Percentiles rank a stretch among this genome's conserved stretches.
Evolutionary conservation across 1,284 basidiomycete genomes (phyloP).

Genomic region (Austroboletus sp.): DNA sequence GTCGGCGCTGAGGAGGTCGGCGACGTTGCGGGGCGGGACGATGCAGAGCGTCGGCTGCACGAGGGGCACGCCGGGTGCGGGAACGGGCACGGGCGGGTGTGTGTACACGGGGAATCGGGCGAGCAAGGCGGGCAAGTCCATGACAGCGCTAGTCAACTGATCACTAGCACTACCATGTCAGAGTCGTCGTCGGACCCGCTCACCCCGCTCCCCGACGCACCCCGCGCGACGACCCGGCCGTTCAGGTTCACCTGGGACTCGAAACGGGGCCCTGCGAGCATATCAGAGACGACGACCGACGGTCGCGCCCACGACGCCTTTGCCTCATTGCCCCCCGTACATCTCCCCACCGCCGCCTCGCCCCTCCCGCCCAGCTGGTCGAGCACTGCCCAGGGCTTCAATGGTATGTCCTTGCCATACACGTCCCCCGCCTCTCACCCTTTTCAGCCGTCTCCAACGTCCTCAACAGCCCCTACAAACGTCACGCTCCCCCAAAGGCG

Average conservation of each 20-base stretch:
- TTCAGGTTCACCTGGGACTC: constrained; percentile 67
- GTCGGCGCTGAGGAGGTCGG: constrained; percentile 55
- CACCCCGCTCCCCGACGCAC: constrained; percentile 43
- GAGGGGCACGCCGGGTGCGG: constrained; percentile 20
- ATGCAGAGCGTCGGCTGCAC: constrained; percentile 59
- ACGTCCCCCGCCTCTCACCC: constrained; percentile 3
- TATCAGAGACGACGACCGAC: constrained; percentile 57
- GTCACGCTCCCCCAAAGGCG: constrained; percentile 76
- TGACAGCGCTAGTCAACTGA: not conserved
- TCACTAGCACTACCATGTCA: constrained; percentile 34
- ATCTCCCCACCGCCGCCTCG: constrained; percentile 39
- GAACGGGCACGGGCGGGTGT: constrained; percentile 37
- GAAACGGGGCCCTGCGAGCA: constrained; percentile 55
- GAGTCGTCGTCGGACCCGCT: constrained; percentile 37
- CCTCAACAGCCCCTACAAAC: constrained; percentile 80
- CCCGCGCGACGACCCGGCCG: constrained; percentile 38
- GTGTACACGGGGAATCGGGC: constrained; percentile 44
- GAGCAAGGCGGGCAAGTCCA: constrained; percentile 11
- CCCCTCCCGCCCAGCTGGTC: constrained; percentile 61
- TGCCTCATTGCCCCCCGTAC: constrained; percentile 37
- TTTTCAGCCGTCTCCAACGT: constrained; percentile 62
- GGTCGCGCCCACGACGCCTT: constrained; percentile 50
- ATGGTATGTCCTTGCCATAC: constrained; percentile 44
- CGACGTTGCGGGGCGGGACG: constrained; percentile 38
- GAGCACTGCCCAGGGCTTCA: constrained; percentile 70